Percentiles rank a stretch among this genome's conserved stretches.
These are phyloP conservation scores for Discostella pseudostelligera DNA, from an alignment of 108 stramenopile genomes.

Conservation along the genomic window DNA sequence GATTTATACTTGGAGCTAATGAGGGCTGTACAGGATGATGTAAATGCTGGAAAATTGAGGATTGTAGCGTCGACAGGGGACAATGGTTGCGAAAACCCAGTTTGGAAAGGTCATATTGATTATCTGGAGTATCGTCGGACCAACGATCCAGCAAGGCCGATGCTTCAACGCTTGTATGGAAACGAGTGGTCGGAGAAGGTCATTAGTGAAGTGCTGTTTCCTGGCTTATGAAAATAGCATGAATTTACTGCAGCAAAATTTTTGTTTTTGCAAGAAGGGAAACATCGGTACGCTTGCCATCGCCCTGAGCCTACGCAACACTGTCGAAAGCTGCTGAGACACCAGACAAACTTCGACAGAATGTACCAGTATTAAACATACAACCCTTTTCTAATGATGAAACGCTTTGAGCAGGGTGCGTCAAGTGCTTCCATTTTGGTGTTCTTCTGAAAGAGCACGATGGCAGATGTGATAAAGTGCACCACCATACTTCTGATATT, in stretches of 20 bases:
- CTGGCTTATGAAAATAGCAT: conserved; percentile 14
- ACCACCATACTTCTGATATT: too few relatives aligned
- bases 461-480: too few relatives aligned
- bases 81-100: conserved; percentile 20
- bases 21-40: conserved; percentile 20
- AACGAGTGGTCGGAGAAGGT: conserved; percentile 67
- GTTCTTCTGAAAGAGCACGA: too few relatives aligned
- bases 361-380: too few relatives aligned
- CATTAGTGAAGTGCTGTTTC: conserved; percentile 71
- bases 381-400: not conserved
- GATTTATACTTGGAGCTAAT: conserved; percentile 67
- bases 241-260: too few relatives aligned
- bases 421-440: too few relatives aligned
- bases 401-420: not conserved
- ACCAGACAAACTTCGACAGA: too few relatives aligned
- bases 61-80: not conserved
- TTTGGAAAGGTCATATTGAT: conserved; percentile 21
- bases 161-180: conserved; percentile 78
- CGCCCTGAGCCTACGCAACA: too few relatives aligned
- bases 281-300: too few relatives aligned
- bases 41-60: conserved; percentile 10
- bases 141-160: conserved; percentile 87
- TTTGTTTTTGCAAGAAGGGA: too few relatives aligned
- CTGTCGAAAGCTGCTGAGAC: too few relatives aligned
- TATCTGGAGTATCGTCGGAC: conserved; percentile 68